Base-by-base conservation (phyloP, 139 green algal species). In the Closterium sp. region DNA sequence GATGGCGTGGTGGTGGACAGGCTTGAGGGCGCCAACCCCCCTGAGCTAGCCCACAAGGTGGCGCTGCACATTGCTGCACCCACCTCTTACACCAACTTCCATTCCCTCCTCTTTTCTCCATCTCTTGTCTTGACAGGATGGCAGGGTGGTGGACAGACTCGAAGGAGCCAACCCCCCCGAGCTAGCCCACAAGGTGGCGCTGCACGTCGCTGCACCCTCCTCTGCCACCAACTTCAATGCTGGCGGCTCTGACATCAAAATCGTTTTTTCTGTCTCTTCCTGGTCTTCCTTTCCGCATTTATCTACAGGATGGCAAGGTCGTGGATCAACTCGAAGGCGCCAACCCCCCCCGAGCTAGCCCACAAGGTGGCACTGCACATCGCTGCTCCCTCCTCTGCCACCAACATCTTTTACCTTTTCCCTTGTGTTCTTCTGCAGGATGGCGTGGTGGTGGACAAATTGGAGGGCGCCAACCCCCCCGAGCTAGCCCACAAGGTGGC, bases 261-360 rank as follows among this genome's bases (percentile, higher is more conserved):
- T n/a, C n/a, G n/a, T 62, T 7, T 7, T 62, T 7, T 62, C 7
- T 62, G 42, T 7, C 7, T 62, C 42, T 62, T 7, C 42, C 42
- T 13, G 5, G 5, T 7, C 42, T n/a, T 7, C 5, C 42, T 62
- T 13, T 62, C 42, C n/a, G n/a, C n/a, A n/a, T n/a, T n/a, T n/a
- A n/a, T n/a, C n/a, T n/a, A n/a, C 89, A 92, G 89, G 90, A 92
- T 73, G 45, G 89, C 89, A 32, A 30, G 9, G 31, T 92, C 7
- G 70, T 92, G 9, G 89, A 89, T 5, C 21, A 31, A 9, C 89
- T 92, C 1, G 89, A 89, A 24, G 89, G 89, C 7, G 89, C 89
- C 27, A 89, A 45, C 70, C 89, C 89, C 21, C 89, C 9, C 32
- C 32, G 32, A 38, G 32, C 32, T 4, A 38, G 32, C 32, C 2